Evolutionary conservation across 2,329 filamentous ascomycete genomes (phyloP).

Genomic region (Pseudogymnoascus sp.): DNA sequence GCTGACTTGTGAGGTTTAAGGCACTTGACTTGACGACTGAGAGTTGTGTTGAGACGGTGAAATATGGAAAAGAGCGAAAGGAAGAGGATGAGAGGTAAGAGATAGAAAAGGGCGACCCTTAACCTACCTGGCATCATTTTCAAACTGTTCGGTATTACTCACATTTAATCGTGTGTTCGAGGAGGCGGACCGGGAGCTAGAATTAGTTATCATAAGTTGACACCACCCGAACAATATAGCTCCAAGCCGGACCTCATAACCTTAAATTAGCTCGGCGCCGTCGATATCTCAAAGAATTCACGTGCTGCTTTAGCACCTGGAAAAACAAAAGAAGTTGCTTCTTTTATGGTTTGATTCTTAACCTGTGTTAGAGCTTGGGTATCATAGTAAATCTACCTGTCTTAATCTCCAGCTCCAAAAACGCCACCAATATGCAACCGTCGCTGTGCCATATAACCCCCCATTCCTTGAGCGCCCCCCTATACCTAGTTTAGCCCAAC

Average conservation of each 20-base stretch:
- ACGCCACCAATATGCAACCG: not conserved
- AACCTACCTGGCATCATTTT: not conserved
- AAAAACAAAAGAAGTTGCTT: not conserved
- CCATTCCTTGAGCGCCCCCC: not conserved
- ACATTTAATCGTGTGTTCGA: not conserved
- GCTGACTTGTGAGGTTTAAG: not conserved
- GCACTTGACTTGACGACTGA: not conserved
- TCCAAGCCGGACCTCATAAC: not conserved
- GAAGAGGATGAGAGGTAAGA: not conserved
- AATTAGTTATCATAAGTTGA: not conserved
- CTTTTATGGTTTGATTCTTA: slow-evolving; percentile 1
- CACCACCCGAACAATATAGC: not conserved
- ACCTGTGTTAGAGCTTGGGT: slow-evolving; percentile 3
- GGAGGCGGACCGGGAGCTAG: not conserved
- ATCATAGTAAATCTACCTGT: slow-evolving; percentile 5
- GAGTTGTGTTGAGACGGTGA: not conserved
- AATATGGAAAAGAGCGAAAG: not conserved
- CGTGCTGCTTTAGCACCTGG: not conserved
- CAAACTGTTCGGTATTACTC: not conserved
- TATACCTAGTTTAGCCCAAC: slow-evolving; percentile 3
- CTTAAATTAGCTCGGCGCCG: not conserved
- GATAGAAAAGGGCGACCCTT: not conserved
- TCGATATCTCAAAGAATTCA: slow-evolving; percentile 1
- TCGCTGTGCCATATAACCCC: not conserved
- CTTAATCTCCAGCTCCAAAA: slow-evolving; percentile 5